Conservation (phyloP, 148 eudicot genomes). For the Salicornia ramosissima region DNA sequence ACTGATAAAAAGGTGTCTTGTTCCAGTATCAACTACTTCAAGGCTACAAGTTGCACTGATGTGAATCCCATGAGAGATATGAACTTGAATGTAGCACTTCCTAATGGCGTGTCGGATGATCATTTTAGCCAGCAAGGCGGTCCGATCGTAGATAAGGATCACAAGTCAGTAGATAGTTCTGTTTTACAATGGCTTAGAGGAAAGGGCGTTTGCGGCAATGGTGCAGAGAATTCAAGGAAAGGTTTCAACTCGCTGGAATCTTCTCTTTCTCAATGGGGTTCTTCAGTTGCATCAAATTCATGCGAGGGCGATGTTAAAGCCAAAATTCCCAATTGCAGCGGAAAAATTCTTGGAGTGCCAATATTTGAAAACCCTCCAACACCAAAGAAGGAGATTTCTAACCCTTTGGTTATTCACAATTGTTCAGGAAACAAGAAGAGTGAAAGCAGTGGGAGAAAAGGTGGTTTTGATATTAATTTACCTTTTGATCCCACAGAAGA, state of each 20-base stretch:
- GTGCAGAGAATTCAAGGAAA: conserved; percentile 24
- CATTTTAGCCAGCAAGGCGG: conserved; percentile 24
- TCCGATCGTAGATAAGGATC: conserved; percentile 26
- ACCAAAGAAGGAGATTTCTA: conserved; percentile 33
- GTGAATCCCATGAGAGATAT: conserved; percentile 39
- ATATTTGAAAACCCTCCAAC: conserved; percentile 38
- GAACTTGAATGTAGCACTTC: conserved; percentile 47
- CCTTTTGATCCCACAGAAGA: conserved; percentile 38
- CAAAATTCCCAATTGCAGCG: conserved; percentile 24
- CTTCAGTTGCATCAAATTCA: conserved; percentile 28
- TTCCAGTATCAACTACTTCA: conserved; percentile 29
- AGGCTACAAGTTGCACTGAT: conserved; percentile 26
- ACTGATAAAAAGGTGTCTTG: conserved; percentile 34
- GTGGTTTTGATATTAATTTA: conserved; percentile 47
- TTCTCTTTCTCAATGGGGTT: conserved; percentile 22
- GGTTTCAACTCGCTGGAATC: conserved; percentile 21
- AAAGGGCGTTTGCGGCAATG: conserved; percentile 30
- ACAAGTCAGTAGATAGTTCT: conserved; percentile 31
- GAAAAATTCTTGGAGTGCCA: conserved; percentile 58
- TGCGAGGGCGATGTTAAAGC: conserved; percentile 21
- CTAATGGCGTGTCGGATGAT: conserved; percentile 34
- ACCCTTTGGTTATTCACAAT: conserved; percentile 26
- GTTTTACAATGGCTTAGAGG: conserved; percentile 67
- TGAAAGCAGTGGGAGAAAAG: conserved; percentile 32
- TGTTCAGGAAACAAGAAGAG: conserved; percentile 26